Base-by-base conservation (phyloP, 257 asterid genomes). In the Scutellaria galericulata region DNA sequence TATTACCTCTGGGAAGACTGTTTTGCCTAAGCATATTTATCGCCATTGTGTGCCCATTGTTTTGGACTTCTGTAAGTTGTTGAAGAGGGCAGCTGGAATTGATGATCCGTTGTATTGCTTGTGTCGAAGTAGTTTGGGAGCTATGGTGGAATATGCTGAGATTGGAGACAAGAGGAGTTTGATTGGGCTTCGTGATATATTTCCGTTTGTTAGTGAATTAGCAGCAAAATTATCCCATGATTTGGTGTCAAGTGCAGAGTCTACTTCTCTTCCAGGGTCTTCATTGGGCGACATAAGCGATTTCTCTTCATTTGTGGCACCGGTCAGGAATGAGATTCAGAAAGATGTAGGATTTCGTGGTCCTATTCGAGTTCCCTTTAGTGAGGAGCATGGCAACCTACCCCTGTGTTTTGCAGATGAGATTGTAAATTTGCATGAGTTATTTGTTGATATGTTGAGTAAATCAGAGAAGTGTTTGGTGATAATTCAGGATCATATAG, bases 31-130 rank as follows among this genome's bases (percentile, higher is more conserved):
- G 52, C 35, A 75, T 18, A 35, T 61, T 10, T 64, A 77, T 74
- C 53, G 55, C 39, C 81, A 78, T 6, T 88, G 83, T 24, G 82
- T 83, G 9, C 89, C 86, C 0, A 84, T 90, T 37, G 72, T 86
- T 31, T 75, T 90, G 79, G 93, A 88, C 15, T 90, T 90, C 65
- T 90, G 97, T 70, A 86, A 77, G 80, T 75, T 84, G 82, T 82
- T 90, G 68, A 83, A 76, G 63, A 53, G 77, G 62, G 76, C 82
- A 0, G 86, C 73, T n/a, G 91, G 90, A 42, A 53, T 46, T 64
- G 82, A 76, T 64, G 96, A 88, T 79, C 73, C 79, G 0, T 71
- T 90, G 78, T 88, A 88, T 68, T 50, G 59, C 55, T 66, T 76
- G 8, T 88, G 93, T 71, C 83, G 96, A 62, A 83, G 83, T 79